These are phyloP conservation scores for Diaporthe batatas DNA, from an alignment of 2,329 filamentous ascomycete species.

Conservation along the genomic window DNA sequence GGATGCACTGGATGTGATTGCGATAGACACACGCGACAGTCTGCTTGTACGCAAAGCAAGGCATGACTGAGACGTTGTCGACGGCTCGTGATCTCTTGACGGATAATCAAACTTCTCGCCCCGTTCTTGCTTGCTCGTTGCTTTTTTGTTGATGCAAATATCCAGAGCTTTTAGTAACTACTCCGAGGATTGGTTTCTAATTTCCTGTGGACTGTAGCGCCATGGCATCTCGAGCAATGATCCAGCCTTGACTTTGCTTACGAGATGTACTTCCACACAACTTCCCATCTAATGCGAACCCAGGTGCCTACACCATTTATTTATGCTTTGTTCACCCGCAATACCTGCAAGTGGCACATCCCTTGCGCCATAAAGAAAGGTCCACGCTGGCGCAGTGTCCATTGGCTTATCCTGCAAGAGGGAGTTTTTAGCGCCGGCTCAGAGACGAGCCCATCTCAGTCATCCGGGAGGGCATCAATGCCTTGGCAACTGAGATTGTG, in stretches of 20 bases:
- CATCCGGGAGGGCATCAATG: background rate
- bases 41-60: background rate
- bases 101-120: background rate
- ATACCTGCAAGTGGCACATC: background rate
- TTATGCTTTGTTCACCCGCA: background rate
- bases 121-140: background rate
- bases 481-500: background rate
- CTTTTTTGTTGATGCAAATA: too few relatives aligned
- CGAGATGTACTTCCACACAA: background rate
- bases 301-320: background rate
- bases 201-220: background rate
- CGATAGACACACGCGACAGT: background rate
- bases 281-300: background rate
- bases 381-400: too few relatives aligned
- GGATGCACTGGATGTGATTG: too few relatives aligned
- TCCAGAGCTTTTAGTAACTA: background rate
- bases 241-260: background rate
- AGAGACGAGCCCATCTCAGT: background rate
- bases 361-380: background rate
- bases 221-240: slow-evolving; percentile 2
- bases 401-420: too few relatives aligned
- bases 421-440: background rate
- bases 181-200: background rate
- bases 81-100: background rate
- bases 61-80: background rate